Base-by-base conservation (phyloP, 495 filamentous ascomycete genomes). In the Hypoxylon lenormandii region DNA sequence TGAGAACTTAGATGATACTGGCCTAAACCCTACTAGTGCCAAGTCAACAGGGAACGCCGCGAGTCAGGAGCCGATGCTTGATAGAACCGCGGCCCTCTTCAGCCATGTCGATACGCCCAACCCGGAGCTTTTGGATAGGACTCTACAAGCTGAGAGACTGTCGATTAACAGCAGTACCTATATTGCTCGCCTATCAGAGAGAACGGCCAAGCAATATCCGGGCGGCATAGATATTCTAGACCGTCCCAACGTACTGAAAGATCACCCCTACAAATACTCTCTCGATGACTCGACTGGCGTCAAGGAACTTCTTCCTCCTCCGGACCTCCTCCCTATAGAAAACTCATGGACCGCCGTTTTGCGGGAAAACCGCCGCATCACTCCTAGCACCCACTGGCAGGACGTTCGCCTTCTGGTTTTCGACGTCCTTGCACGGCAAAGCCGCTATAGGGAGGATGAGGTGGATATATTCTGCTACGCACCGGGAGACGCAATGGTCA, bases 351-450 rank as follows among this genome's bases (percentile, higher is more conserved):
- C 73, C 0, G 83, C 80, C 7, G 73, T 54, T 0, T 16, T 93
- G 0, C 6, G 77, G 0, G 59, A 80, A 19, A 96, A 97, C 73
- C 76, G 77, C n/a, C 86, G 94, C 26, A 72, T 96, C 0, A 98
- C 95, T 0, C 87, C 93, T 1, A 43, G 67, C 5, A 80, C 76
- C 5, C 95, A 99, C 76, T 97, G 92, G 90, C 95, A 99, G 77
- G 96, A 98, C 81, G 95, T 98, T 28, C 89, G 95, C 2, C 86
- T 88, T 51, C 78, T 97, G n/a, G 76, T 74, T 1, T 80, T 97
- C 13, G 80, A 81, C 0, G 74, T 89, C 2, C 63, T 81, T 0
- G 74, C 81, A 8, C 66, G 42, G 15, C 52, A 60, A 38, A 59
- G 50, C 13, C 18, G 30, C 0, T 38, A 4, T 23, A 63, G 19